Conservation (phyloP, 139 green algal species). For the Chlorella sp. region DNA sequence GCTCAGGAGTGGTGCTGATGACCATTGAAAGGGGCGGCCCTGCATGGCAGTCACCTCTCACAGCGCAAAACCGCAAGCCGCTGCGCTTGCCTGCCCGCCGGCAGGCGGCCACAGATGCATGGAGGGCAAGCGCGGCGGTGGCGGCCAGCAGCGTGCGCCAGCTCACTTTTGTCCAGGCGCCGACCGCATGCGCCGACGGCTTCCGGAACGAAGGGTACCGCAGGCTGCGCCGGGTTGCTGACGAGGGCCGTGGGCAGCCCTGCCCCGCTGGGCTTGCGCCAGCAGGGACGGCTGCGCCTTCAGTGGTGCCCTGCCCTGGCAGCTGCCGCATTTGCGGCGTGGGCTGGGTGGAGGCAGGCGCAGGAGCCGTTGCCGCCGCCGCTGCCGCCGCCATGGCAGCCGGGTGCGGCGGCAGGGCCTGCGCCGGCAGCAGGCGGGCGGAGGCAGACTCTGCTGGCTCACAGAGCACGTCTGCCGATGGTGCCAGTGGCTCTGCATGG, state of each 20-base stretch:
- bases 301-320: neutral
- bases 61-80: too few relatives aligned
- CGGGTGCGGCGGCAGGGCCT: neutral
- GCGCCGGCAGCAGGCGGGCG: neutral
- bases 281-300: neutral
- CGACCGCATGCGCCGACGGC: neutral
- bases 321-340: too few relatives aligned
- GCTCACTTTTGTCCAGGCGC: slow-evolving; percentile 3
- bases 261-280: too few relatives aligned
- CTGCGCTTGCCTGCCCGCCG: too few relatives aligned
- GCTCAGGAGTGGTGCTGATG: too few relatives aligned
- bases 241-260: neutral
- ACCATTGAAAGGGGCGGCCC: too few relatives aligned
- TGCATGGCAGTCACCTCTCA: too few relatives aligned
- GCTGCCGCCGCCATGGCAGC: neutral
- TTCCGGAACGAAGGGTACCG: neutral
- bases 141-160: neutral
- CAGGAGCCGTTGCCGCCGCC: neutral
- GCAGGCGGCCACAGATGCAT: too few relatives aligned
- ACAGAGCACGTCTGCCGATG: too few relatives aligned
- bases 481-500: too few relatives aligned
- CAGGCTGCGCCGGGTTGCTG: slow-evolving; percentile 5
- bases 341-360: too few relatives aligned
- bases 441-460: neutral
- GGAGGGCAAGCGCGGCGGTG: neutral